Evolutionary conservation across 2,329 filamentous ascomycete species (phyloP).

Genomic region (Apiospora kogelbergensis): DNA sequence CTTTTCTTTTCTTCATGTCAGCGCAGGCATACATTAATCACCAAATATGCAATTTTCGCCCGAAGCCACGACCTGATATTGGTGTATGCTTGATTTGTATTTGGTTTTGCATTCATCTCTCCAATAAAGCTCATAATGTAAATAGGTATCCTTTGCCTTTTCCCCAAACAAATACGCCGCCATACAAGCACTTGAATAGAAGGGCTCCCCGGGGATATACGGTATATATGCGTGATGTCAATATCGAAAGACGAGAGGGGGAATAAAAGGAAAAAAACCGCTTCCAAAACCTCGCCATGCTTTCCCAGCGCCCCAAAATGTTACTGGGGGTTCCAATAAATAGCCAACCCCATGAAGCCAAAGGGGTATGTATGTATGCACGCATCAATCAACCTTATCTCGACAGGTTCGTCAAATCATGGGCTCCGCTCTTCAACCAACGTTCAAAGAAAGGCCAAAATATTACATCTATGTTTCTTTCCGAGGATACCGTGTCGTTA

Average conservation of each 20-base stretch:
- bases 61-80: neutral
- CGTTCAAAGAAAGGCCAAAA: neutral
- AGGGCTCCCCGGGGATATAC: neutral
- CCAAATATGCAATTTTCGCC: neutral
- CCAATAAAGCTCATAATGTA: neutral
- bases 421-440: neutral
- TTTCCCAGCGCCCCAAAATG: neutral
- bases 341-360: neutral
- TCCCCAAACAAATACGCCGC: neutral
- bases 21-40: neutral
- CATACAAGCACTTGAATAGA: neutral
- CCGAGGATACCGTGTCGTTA: conserved; percentile 27
- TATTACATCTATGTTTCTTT: neutral
- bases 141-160: neutral
- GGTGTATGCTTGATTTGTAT: neutral
- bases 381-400: neutral
- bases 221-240: neutral
- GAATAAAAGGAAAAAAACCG: neutral
- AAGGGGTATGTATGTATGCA: neutral
- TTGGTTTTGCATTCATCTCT: neutral
- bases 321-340: neutral
- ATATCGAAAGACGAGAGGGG: neutral
- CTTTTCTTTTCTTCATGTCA: neutral
- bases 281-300: neutral
- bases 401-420: neutral